Evolutionary conservation across 1,284 basidiomycete genomes (phyloP), one percentile per base, ranked within the genome.

Genomic region (Lentinula novae-zelandiae): DNA sequence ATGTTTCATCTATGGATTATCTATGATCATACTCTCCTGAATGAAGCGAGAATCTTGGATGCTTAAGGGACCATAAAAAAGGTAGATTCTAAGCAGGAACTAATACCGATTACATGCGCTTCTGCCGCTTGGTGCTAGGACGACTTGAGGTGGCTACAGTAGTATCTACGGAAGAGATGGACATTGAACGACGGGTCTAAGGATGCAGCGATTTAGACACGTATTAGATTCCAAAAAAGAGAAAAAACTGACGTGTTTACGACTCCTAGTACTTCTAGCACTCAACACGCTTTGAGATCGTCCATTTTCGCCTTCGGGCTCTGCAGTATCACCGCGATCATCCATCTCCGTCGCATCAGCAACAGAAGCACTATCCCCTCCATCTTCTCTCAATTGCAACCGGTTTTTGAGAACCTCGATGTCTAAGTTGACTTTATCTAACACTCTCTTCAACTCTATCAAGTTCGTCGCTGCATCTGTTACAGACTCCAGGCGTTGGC

Each of bases 341-440:
- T 74, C 78, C 20, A 69, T 68, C 33, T 70, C 71, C 61, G 71
- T 70, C n/a, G 57, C 67, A 58, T 68, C 67, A 40, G 58, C 65
- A 36, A 62, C 69, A 57, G 69, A 66, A 50, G 69, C 65, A 56
- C 68, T 68, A 40, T 70, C 72, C 48, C 67, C 75, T 59, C 78
- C 79, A 54, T 75, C 77, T 53, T 77, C 80, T 58, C 78, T 76
- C 65, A 83, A 75, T n/a, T 85, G 86, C 33, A 91, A 74, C 61
- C 91, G 84, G 56, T 81, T 82, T 68, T 84, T 87, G 63, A 89
- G 70, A 3, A 90, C 83, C 58, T 85, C 76, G 49, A 95, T 84
- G 67, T 98, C 95, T 69, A 90, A 88, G 36, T 95, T 92, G 7
- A 90, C 83, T 67, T 89, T 85, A 71, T 97, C 95, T 22, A 92